phyloP scores from a whole-genome alignment of 2,329 filamentous ascomycete species.

The Aspergillus bombycis region DNA sequence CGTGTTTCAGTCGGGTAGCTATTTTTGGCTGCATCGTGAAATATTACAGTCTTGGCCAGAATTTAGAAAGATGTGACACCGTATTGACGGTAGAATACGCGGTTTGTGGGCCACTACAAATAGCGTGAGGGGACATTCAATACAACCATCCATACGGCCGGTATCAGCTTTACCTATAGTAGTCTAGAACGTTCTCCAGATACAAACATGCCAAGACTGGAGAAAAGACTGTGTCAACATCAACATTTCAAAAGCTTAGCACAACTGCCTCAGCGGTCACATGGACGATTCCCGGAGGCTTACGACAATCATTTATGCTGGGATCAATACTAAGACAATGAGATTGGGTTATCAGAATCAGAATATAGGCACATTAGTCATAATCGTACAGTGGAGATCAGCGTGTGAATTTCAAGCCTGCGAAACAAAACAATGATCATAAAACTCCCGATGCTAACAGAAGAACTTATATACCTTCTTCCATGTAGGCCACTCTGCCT shows the following conservation, averaged over 20 bases:
- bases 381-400: constrained; percentile 7
- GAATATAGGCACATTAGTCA: constrained; percentile 4
- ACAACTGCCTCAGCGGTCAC: not conserved
- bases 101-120: not conserved
- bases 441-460: constrained; percentile 56
- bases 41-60: constrained; percentile 13
- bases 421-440: constrained; percentile 12
- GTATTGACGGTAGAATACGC: not conserved
- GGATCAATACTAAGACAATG: not conserved
- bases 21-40: constrained; percentile 25
- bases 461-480: constrained; percentile 75
- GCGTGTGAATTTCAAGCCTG: constrained; percentile 4
- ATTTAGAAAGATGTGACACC: not conserved
- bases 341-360: not conserved
- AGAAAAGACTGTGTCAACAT: constrained; percentile 9
- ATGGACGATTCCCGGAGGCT: not conserved
- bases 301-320: not conserved
- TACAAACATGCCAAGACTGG: constrained; percentile 29
- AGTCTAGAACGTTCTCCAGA: constrained; percentile 16
- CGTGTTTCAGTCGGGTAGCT: constrained; percentile 20
- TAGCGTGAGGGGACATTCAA: not conserved
- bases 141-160: not conserved
- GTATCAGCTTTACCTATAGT: constrained; percentile 3
- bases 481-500: constrained; percentile 71
- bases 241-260: constrained; percentile 2